Evolutionary conservation across 1,284 basidiomycete species (phyloP), one percentile per base, ranked within the genome.

Genomic region (Rhodotorula glutinis): DNA sequence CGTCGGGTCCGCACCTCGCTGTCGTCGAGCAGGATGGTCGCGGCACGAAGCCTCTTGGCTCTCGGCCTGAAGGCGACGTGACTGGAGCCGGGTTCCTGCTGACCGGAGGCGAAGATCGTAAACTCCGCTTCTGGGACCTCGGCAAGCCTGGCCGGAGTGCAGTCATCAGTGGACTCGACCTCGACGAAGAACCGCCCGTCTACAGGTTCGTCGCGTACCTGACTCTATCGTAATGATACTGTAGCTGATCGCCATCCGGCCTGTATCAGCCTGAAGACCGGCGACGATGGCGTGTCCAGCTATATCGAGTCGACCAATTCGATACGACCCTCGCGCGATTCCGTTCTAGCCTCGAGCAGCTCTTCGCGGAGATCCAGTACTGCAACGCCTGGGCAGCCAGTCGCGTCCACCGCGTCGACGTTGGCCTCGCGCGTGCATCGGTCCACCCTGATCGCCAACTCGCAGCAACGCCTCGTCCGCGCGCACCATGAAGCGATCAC

Each of bases 401-500:
- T n/a, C n/a, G n/a, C 47, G 8, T 29, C 57, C 4, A 25, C 53
- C 19, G 14, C 61, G 17, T n/a, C 49, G n/a, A 17, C 49, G 25
- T 17, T 63, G 1, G n/a, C 53, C 47, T 60, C 57, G 54, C 71
- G 59, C 53, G 58, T 72, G 27, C 89, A 87, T 74, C 82, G 90
- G 43, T 87, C 89, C 76, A 87, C 86, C 17, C 78, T 91, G 69
- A 89, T 92, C 64, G 87, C 85, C 11, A 84, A 88, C 61, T 88
- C 87, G 74, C 91, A 93, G 75, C 87, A 91, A 75, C 86, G 85
- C 62, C 79, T 92, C 40, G 79, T 92, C 55, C 87, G 85, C 75
- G 82, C 86, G 2, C 92, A 95, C 75, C 88, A 89, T 71, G 92
- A 95, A 75, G 85, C 89, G 4, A 85, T 96, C 30, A 91, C 88